Percentiles rank a stretch among this genome's conserved stretches.
phyloP scores from a whole-genome alignment of 306 rosid genomes.

The Cyclanthera cordifolia region DNA sequence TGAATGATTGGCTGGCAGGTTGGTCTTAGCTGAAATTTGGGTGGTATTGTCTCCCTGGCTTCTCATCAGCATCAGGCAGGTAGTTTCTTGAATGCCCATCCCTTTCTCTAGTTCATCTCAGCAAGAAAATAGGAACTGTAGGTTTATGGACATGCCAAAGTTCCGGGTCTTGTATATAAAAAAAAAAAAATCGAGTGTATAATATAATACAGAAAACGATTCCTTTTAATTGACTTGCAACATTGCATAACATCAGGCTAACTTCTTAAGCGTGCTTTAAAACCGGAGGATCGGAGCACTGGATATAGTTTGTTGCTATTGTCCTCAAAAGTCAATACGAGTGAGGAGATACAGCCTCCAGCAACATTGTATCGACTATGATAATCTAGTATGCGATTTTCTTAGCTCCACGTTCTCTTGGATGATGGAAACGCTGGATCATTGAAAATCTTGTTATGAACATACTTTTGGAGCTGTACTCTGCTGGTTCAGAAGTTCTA shows the following conservation, averaged over 20 bases:
- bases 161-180: background rate
- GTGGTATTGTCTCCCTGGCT: background rate
- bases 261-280: background rate
- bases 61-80: background rate
- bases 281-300: too few species aligned
- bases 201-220: background rate
- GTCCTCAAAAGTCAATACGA: background rate
- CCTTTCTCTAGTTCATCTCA: background rate
- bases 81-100: background rate
- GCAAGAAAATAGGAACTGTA: background rate
- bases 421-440: conserved; percentile 18
- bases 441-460: conserved; percentile 26
- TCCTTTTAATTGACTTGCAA: background rate
- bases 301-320: background rate
- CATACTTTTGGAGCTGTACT: conserved; percentile 36
- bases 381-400: background rate
- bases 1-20: background rate
- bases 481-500: conserved; percentile 27
- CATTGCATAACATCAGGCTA: background rate
- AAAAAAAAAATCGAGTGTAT: background rate
- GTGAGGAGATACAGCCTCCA: background rate
- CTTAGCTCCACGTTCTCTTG: conserved; percentile 20
- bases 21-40: conserved; percentile 7
- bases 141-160: background rate
- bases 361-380: background rate